Evolutionary conservation across 2,329 filamentous ascomycete genomes (phyloP).

Genomic region (Ophiocordyceps robertsii): DNA sequence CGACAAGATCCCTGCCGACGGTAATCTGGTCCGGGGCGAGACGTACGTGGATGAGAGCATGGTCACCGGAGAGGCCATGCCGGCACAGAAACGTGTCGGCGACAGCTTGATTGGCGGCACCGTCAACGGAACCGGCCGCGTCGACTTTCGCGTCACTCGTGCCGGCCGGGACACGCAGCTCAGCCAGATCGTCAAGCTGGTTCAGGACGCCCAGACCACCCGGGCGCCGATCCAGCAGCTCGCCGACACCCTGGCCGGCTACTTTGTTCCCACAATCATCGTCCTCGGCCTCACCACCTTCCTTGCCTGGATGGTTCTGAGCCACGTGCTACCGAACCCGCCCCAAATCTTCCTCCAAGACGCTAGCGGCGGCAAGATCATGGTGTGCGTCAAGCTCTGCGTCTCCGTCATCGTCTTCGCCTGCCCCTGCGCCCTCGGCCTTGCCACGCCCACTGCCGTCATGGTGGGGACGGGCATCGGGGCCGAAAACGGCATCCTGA

Average conservation of each 20-base stretch:
- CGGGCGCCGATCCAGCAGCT: conserved; percentile 89
- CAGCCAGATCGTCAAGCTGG: conserved; percentile 95
- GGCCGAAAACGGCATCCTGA: conserved; percentile 90
- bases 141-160: conserved; percentile 85
- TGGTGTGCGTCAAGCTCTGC: conserved; percentile 94
- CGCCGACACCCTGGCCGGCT: conserved; percentile 81
- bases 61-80: conserved; percentile 96
- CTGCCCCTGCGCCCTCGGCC: conserved; percentile 89
- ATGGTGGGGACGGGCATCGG: conserved; percentile 99
- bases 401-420: conserved; percentile 98
- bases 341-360: conserved; percentile 75
- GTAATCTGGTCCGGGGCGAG: conserved; percentile 72
- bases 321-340: conserved; percentile 71
- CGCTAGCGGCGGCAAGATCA: conserved; percentile 76
- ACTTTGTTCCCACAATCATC: conserved; percentile 86
- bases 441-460: conserved; percentile 91
- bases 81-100: conserved; percentile 77
- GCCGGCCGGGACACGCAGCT: conserved; percentile 92
- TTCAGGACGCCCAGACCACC: conserved; percentile 91
- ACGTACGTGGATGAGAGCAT: conserved; percentile 96
- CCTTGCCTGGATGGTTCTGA: conserved; percentile 85
- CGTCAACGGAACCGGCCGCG: conserved; percentile 81
- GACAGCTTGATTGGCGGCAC: conserved; percentile 79
- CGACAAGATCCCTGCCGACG: conserved; percentile 93
- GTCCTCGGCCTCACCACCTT: conserved; percentile 77